phyloP scores from a whole-genome alignment of 2,329 filamentous ascomycete genomes.

The Xylariales sp. region DNA sequence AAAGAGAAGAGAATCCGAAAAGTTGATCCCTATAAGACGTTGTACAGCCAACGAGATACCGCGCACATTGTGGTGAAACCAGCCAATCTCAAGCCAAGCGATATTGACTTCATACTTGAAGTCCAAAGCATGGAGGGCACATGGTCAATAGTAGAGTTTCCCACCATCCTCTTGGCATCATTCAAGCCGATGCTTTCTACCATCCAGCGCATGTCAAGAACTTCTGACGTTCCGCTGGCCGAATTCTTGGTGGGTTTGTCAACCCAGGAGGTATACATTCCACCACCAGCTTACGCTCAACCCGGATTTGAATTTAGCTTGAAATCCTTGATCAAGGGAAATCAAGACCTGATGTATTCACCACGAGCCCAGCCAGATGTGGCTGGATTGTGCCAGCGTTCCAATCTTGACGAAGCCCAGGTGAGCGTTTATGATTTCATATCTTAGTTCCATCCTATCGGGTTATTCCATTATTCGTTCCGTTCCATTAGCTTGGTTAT shows the following conservation, averaged over 20 bases:
- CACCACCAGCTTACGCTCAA: slow-evolving; percentile 1
- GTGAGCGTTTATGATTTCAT: too few relatives aligned
- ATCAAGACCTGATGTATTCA: slow-evolving; percentile 17
- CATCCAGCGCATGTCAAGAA: slow-evolving; percentile 47
- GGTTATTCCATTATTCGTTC: too few relatives aligned
- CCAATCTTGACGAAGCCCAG: slow-evolving; percentile 49
- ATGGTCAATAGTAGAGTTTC: slow-evolving; percentile 52
- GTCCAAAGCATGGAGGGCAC: background rate
- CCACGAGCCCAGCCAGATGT: slow-evolving; percentile 14
- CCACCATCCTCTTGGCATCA: slow-evolving; percentile 51
- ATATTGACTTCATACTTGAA: background rate
- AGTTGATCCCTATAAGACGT: background rate
- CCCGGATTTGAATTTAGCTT: background rate
- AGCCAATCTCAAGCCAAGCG: slow-evolving; percentile 23
- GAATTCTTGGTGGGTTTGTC: slow-evolving; percentile 36
- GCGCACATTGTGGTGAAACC: background rate
- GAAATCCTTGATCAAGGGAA: background rate
- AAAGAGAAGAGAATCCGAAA: background rate
- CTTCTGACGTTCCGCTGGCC: slow-evolving; percentile 41
- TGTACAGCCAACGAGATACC: background rate
- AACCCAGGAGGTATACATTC: background rate
- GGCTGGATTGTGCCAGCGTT: slow-evolving; percentile 23
- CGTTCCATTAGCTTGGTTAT: too few relatives aligned
- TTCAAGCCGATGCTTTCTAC: slow-evolving; percentile 53
- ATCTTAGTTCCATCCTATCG: too few relatives aligned